Evolutionary conservation across 2,329 filamentous ascomycete species (phyloP), one percentile per base, ranked within the genome.

Genomic region (Emericellopsis atlantica): DNA sequence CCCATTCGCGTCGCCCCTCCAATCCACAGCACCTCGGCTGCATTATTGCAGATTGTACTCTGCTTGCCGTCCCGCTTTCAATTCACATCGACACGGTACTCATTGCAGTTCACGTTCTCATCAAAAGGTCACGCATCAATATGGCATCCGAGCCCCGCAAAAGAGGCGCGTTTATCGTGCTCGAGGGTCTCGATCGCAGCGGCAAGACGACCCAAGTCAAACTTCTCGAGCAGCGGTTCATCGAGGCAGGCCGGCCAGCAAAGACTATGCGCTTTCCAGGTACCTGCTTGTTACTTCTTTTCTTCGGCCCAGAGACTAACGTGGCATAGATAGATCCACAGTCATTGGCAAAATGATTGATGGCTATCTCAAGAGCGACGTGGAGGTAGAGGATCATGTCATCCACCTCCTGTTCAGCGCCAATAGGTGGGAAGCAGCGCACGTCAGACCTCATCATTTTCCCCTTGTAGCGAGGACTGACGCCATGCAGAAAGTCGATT

Each of bases 121-220:
- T 21, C 6, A 6, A 3, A 29, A 9, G 3, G 26, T 12, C 26
- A 6, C 3, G 4, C 4, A 29, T 29, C 26, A 29, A 29, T 6
- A 29, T n/a, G 32, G 10, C 32, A 31, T 35, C n/a, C 26, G 43
- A 44, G n/a, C 16, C 14, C 11, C 12, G 12, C 31, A 36, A 32
- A n/a, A 10, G 60, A 39, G 88, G 88, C 37, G 77, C 80, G 11
- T 74, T 95, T 26, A 75, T 95, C 40, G 83, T 90, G 5, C 76
- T 95, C 42, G 89, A 95, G 65, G 89, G 89, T 2, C 70, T 95
- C 46, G 89, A 95, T 54, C 78, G 87, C 48, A 87, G 88, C 35
- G 89, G 89, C 42, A 95, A 95, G 70, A 90, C 87, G 18, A 94
- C 88, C 29, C 89, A 95, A 71, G 89, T 86, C 50, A 73, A 80